Conservation (phyloP, 2,329 filamentous ascomycete genomes). For the Phyllosticta ampelicida region DNA sequence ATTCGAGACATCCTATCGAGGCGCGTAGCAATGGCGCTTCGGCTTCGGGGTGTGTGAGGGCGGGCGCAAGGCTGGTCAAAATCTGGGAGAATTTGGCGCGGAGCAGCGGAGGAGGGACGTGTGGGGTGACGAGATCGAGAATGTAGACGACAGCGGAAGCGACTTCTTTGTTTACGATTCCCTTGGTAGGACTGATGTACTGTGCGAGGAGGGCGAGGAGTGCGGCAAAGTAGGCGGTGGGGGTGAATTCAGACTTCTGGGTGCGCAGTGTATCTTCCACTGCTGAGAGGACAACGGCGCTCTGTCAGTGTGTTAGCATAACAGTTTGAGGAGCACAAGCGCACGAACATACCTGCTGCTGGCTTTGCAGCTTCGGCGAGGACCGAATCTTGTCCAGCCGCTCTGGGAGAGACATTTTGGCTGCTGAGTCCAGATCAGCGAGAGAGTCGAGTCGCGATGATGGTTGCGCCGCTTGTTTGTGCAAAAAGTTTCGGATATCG, state of each 20-base stretch:
- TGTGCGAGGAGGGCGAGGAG: conserved; percentile 78
- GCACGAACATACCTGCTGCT: conserved; percentile 61
- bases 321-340: not conserved
- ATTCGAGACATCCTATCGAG: conserved; percentile 87
- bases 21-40: conserved; percentile 79
- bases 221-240: conserved; percentile 94
- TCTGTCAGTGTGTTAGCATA: conserved; percentile 40
- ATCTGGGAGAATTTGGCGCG: conserved; percentile 94
- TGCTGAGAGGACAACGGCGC: conserved; percentile 74
- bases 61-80: conserved; percentile 72
- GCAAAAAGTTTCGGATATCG: not conserved
- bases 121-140: conserved; percentile 81
- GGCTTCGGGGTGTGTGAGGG: conserved; percentile 66
- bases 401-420: conserved; percentile 59
- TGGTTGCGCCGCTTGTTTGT: not conserved
- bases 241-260: conserved; percentile 70
- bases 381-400: conserved; percentile 94
- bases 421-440: conserved; percentile 2
- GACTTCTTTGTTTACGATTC: conserved; percentile 67
- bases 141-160: conserved; percentile 86
- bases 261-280: conserved; percentile 88
- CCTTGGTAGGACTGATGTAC: conserved; percentile 51
- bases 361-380: conserved; percentile 84
- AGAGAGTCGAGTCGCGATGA: not conserved
- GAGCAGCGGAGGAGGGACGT: conserved; percentile 74